phyloP scores from a whole-genome alignment of 345 rosid species.

The Linum lewisii region DNA sequence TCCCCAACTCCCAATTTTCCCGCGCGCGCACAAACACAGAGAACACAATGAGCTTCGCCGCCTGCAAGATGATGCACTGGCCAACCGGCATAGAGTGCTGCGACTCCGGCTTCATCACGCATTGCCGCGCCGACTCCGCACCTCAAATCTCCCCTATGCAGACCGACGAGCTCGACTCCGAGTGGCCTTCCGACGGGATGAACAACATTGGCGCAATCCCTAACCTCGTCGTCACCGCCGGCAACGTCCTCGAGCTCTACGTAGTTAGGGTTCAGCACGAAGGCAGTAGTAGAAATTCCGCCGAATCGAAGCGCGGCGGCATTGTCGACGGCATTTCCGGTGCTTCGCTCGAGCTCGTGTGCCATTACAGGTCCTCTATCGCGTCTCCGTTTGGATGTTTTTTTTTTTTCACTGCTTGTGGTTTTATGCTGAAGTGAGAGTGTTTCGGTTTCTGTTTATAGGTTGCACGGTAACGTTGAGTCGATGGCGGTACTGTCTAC shows the following conservation, averaged over 20 bases:
- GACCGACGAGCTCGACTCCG: slow-evolving; percentile 59
- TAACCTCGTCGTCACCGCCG: slow-evolving; percentile 63
- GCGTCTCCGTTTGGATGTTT: neutral
- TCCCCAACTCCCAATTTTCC: too few relatives aligned
- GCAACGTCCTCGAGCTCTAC: slow-evolving; percentile 72
- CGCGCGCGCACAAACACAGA: too few relatives aligned
- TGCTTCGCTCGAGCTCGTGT: slow-evolving; percentile 81
- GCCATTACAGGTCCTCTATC: slow-evolving; percentile 58
- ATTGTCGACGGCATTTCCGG: slow-evolving; percentile 69
- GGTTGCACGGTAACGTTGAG: slow-evolving; percentile 90
- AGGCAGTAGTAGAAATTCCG: slow-evolving; percentile 25
- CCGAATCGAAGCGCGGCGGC: slow-evolving; percentile 58
- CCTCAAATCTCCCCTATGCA: slow-evolving; percentile 40
- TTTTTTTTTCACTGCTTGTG: neutral
- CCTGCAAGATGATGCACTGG: slow-evolving; percentile 95
- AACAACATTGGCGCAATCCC: slow-evolving; percentile 64
- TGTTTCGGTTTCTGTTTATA: slow-evolving; percentile 11
- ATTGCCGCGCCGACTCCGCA: slow-evolving; percentile 50
- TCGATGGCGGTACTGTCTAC: slow-evolving; percentile 61
- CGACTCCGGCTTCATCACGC: slow-evolving; percentile 77
- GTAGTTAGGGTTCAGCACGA: slow-evolving; percentile 79
- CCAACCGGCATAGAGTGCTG: slow-evolving; percentile 82
- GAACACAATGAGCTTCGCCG: slow-evolving; percentile 94
- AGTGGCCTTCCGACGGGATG: slow-evolving; percentile 45
- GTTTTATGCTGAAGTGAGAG: slow-evolving; percentile 1